Evolutionary conservation across 169 alveolate genomes (phyloP).

Genomic region (Plasmodium relictum): DNA sequence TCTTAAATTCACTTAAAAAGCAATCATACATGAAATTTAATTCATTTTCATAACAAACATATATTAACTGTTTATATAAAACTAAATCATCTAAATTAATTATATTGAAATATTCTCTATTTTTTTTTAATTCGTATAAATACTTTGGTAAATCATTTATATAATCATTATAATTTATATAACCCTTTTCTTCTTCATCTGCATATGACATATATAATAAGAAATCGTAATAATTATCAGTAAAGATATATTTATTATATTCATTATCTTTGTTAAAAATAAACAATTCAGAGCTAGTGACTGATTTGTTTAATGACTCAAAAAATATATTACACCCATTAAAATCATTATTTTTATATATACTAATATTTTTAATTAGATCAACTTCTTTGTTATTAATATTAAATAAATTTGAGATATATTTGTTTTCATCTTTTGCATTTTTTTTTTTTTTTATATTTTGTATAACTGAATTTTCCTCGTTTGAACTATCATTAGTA

Average conservation of each 20-base stretch:
- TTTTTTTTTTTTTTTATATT: conserved; percentile 2
- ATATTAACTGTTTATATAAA: conserved; percentile 66
- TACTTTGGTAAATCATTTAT: conserved; percentile 26
- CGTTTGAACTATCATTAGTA: conserved; percentile 17
- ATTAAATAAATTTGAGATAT: conserved; percentile 30
- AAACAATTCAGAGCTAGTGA: conserved; percentile 9
- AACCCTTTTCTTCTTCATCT: conserved; percentile 73
- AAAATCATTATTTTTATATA: conserved; percentile 61
- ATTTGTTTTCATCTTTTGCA: conserved; percentile 37
- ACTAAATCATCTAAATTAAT: conserved; percentile 25
- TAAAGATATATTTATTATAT: conserved; percentile 40
- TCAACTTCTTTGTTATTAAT: conserved; percentile 60
- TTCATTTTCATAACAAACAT: conserved; percentile 67
- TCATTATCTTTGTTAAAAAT: conserved; percentile 39
- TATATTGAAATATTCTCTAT: conserved; percentile 24
- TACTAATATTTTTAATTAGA: conserved; percentile 57
- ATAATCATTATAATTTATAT: conserved; percentile 45
- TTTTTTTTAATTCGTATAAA: conserved; percentile 66
- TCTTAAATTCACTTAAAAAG: conserved; percentile 34
- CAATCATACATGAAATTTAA: conserved; percentile 55
- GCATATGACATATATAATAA: conserved; percentile 54
- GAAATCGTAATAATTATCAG: conserved; percentile 71
- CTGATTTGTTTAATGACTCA: not conserved
- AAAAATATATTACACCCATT: conserved; percentile 72
- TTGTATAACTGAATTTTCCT: conserved; percentile 4